phyloP scores from a whole-genome alignment of 345 rosid species.

The Combretum micranthum region DNA sequence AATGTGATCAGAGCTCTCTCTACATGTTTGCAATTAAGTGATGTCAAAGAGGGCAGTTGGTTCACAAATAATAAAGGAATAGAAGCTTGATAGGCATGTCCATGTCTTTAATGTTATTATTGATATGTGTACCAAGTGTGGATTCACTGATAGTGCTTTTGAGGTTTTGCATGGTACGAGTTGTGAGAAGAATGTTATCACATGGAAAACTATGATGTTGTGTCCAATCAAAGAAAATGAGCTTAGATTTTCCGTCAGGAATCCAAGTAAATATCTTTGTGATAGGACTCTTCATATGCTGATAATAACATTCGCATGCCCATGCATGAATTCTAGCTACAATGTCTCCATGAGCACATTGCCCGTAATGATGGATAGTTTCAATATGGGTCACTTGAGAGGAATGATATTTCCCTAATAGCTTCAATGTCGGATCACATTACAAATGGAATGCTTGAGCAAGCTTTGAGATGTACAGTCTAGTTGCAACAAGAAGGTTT shows the following conservation, averaged over 20 bases:
- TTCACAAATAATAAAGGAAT: conserved; percentile 38
- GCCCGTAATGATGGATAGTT: conserved; percentile 75
- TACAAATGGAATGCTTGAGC: too few relatives aligned
- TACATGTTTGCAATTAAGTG: conserved; percentile 78
- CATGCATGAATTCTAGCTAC: conserved; percentile 77
- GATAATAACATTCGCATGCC: conserved; percentile 65
- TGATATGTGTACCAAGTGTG: conserved; percentile 82
- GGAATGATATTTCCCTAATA: too few relatives aligned
- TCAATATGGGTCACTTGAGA: too few relatives aligned
- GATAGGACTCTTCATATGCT: conserved; percentile 66
- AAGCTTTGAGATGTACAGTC: too few relatives aligned
- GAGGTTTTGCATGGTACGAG: conserved; percentile 44
- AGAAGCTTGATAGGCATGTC: conserved; percentile 45
- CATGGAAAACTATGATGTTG: conserved; percentile 87
- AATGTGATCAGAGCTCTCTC: conserved; percentile 72
- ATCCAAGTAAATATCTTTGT: conserved; percentile 60
- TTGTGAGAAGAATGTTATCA: conserved; percentile 38
- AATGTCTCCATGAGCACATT: conserved; percentile 62
- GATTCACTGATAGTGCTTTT: conserved; percentile 61
- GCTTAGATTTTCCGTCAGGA: conserved; percentile 70
- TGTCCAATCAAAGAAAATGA: conserved; percentile 55
- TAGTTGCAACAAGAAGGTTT: too few relatives aligned
- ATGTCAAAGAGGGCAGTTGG: conserved; percentile 51
- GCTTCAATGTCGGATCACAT: too few relatives aligned
- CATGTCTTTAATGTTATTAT: conserved; percentile 65